These are phyloP conservation scores for Paramecium tetraurelia DNA, from an alignment of 73 alveolate genomes.

Conservation along the genomic window DNA sequence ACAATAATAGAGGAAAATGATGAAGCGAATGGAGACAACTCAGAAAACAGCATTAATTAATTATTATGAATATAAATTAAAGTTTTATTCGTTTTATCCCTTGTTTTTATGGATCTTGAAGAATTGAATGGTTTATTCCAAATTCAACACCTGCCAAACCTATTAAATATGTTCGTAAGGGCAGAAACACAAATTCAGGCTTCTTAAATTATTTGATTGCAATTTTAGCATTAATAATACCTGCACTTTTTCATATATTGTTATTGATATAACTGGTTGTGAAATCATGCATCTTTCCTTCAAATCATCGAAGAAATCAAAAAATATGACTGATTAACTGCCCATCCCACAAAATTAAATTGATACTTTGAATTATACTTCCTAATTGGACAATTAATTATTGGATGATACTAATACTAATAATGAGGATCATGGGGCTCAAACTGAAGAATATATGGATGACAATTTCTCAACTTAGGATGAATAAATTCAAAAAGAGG, in stretches of 20 bases:
- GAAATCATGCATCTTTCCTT: background rate
- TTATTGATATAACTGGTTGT: background rate
- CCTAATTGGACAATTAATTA: background rate
- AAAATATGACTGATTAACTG: background rate
- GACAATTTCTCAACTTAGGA: background rate
- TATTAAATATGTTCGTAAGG: background rate
- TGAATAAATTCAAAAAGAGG: background rate
- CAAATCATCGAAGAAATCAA: background rate
- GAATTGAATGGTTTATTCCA: background rate
- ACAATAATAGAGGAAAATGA: constrained; percentile 1
- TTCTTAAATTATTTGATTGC: background rate
- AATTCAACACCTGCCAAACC: background rate
- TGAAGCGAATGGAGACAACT: background rate
- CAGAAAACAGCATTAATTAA: background rate
- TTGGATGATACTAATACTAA: background rate
- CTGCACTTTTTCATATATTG: background rate
- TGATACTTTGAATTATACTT: background rate
- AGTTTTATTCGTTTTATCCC: background rate
- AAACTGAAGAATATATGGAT: background rate
- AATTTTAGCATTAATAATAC: background rate
- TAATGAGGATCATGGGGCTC: background rate
- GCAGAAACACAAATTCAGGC: background rate
- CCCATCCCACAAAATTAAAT: background rate
- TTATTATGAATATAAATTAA: background rate
- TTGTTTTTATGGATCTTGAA: background rate